Evolutionary conservation across 345 rosid genomes (phyloP).

Genomic region (Dipteronia sinensis): DNA sequence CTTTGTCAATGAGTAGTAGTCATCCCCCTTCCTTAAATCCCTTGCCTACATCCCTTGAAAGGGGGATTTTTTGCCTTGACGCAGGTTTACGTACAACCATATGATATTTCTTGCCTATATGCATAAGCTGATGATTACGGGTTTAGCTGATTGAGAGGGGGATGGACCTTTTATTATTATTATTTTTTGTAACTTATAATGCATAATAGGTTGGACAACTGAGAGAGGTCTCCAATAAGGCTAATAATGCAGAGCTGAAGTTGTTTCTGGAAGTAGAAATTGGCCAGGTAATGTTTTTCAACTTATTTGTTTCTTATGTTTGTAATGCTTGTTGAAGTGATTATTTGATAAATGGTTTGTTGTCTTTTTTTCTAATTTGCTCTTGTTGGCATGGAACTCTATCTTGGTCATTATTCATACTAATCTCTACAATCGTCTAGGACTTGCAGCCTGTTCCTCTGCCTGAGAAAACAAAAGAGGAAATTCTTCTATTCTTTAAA

Average conservation of each 20-base stretch:
- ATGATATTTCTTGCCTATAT: neutral
- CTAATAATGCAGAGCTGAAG: conserved; percentile 82
- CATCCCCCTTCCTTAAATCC: neutral
- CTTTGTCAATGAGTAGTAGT: neutral
- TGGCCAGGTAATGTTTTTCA: conserved; percentile 52
- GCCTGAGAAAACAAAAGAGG: conserved; percentile 76
- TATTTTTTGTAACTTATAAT: neutral
- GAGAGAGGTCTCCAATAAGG: conserved; percentile 84
- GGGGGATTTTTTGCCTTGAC: neutral
- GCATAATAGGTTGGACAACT: conserved; percentile 82
- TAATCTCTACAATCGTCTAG: conserved; percentile 41
- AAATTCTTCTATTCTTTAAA: conserved; percentile 91
- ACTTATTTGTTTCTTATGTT: conserved; percentile 11
- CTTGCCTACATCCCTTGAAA: neutral
- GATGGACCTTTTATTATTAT: neutral
- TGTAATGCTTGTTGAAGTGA: conserved; percentile 14
- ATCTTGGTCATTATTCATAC: conserved; percentile 6
- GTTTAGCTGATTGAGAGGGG: neutral
- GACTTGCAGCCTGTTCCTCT: conserved; percentile 66
- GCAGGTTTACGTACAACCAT: neutral
- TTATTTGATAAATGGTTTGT: conserved; percentile 8
- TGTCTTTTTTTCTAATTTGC: conserved; percentile 9
- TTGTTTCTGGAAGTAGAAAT: conserved; percentile 82
- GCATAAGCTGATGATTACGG: neutral
- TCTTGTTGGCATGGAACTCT: neutral